Percentiles rank a stretch among this genome's conserved stretches.
Conservation (phyloP, 2,329 filamentous ascomycete species). For the Graphilbum sp. region DNA sequence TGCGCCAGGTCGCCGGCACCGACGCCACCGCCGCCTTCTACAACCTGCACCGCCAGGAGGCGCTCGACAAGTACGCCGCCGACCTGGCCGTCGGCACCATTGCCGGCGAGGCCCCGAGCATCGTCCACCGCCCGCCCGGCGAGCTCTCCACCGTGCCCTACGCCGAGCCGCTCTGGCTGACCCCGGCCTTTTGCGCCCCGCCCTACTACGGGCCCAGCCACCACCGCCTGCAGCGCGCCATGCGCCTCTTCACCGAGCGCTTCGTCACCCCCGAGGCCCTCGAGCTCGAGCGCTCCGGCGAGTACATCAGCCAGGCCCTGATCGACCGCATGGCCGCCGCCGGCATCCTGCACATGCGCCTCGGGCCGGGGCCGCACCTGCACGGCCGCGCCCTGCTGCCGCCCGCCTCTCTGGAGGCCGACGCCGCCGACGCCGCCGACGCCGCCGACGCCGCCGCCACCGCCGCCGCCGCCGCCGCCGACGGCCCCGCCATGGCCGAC, state of each 20-base stretch:
- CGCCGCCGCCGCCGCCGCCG: neutral
- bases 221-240: constrained; percentile 46
- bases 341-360: constrained; percentile 63
- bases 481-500: constrained; percentile 44
- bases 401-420: neutral
- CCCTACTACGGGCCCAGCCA: constrained; percentile 64
- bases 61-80: constrained; percentile 62
- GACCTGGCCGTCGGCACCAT: constrained; percentile 61
- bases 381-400: constrained; percentile 49
- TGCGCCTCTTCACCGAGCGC: constrained; percentile 56
- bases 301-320: constrained; percentile 52
- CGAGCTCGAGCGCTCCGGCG: constrained; percentile 58
- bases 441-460: constrained; percentile 68
- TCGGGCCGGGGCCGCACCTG: constrained; percentile 70
- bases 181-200: constrained; percentile 57
- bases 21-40: constrained; percentile 77
- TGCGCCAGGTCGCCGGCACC: constrained; percentile 63
- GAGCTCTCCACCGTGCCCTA: constrained; percentile 68
- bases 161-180: constrained; percentile 71
- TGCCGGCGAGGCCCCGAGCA: constrained; percentile 56
- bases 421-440: constrained; percentile 45
- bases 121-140: constrained; percentile 52
- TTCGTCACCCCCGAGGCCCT: constrained; percentile 60
- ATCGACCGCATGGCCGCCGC: constrained; percentile 64
- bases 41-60: constrained; percentile 82